Base-by-base conservation (phyloP, 179 eudicot genomes). In the Actinidia polygama region DNA sequence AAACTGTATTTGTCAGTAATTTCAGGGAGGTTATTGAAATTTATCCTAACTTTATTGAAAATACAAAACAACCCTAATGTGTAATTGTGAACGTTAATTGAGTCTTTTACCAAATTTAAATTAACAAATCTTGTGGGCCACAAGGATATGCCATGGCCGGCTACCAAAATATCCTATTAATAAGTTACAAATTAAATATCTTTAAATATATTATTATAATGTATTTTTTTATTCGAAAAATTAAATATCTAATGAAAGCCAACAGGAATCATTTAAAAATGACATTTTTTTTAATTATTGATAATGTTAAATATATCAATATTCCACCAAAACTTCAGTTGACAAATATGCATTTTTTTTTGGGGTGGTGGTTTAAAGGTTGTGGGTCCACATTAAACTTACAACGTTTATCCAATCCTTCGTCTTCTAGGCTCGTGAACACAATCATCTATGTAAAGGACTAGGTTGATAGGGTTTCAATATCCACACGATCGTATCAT, bases 141-240 rank as follows among this genome's bases (percentile, higher is more conserved):
- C 18, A 8, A 30, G 59, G 73, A 79, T 30, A 51, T 24, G 81
- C 26, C 75, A 10, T 18, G 50, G 73, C 74, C 75, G 80, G 80
- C 80, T 58, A 5, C 53, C n/a, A 61, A 36, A 26, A 30, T 23
- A 16, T 24, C 3, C 24, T 6, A 24, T n/a, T n/a, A 78, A 74
- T 10, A n/a, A 49, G 46, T 23, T 59, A 78, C 26, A 0, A 63
- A 23, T 47, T 12, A 62, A 58, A 14, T 14, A 68, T 18, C n/a
- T 16, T n/a, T 46, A 70, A 18, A 62, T 21, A 19, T n/a, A 18
- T 19, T 8, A 7, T 21, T 19, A 19, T n/a, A 0, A 19, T 10
- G 0, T 58, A 58, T 0, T 58, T 18, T 18, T 12, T 1, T 16
- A 0, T 15, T 12, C 0, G n/a, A 15, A 4, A 58, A 58, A 0